Evolutionary conservation across 306 rosid genomes (phyloP), one percentile per base, ranked within the genome.

Genomic region (Prunus fruticosa): DNA sequence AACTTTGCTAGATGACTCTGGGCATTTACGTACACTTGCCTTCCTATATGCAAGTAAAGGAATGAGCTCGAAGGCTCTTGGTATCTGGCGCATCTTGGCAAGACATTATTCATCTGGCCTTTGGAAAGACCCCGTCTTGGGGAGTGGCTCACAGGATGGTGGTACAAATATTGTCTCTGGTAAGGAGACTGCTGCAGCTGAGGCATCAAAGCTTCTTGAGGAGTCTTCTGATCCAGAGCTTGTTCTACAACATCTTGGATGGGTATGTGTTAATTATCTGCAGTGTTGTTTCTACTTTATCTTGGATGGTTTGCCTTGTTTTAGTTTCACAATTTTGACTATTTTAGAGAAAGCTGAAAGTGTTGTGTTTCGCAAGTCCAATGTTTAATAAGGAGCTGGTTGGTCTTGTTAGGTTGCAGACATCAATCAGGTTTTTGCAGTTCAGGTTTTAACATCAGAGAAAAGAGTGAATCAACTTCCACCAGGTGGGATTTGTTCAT

Each of bases 171-270:
- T 68, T 63, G 65, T 85, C 73, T 85, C 93, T 81, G 89, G 96
- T 60, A 90, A 81, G 88, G 93, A 82, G 80, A 84, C 65, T 76
- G 98, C 98, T 80, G 96, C 97, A 20, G 84, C 86, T 19, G 98
- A 92, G 89, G 98, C 98, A 54, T 85, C 98, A 51, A 90, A 90
- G 86, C 92, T 95, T 85, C 98, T 95, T 25, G 90, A 89, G 92
- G 91, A 83, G 83, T 95, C 96, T 67, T 90, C 96, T 63, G 96
- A 90, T 82, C 87, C 88, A 74, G 90, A 80, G 71, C 89, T 95
- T 88, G 89, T 95, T 79, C 91, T 95, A 75, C 97, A 87, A 75
- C 96, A 95, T 89, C 91, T 95, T 81, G 97, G 96, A 89, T 95
- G 98, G 98, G 98, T 95, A 89, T 65, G 83, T 49, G 49, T 63